Evolutionary conservation across 805 yeast genomes (phyloP).

Genomic region (Sugiyamaella smithiae): DNA sequence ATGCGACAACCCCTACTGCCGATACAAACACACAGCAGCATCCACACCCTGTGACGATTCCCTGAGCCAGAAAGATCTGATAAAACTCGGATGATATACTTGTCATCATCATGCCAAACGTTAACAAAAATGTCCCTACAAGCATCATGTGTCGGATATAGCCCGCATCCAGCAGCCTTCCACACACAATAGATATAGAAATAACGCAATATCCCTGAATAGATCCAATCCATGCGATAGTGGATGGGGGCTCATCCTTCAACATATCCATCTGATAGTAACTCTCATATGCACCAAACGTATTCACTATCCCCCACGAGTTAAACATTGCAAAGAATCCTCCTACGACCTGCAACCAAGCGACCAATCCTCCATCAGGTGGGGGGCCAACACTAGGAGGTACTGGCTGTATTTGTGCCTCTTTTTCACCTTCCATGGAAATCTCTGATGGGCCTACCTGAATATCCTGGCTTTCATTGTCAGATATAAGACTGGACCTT

Average conservation of each 20-base stretch:
- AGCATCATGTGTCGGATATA: slow-evolving; percentile 22
- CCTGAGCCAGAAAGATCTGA: slow-evolving; percentile 53
- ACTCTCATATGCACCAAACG: slow-evolving; percentile 31
- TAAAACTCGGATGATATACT: slow-evolving; percentile 39
- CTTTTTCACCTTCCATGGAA: too few relatives aligned
- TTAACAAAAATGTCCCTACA: slow-evolving; percentile 28
- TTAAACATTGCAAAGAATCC: slow-evolving; percentile 23
- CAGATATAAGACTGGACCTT: too few relatives aligned
- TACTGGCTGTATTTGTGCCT: neutral
- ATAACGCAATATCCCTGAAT: slow-evolving; percentile 32
- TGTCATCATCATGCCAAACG: slow-evolving; percentile 34
- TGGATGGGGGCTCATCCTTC: slow-evolving; percentile 29
- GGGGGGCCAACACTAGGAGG: slow-evolving; percentile 13
- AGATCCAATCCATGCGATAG: slow-evolving; percentile 37
- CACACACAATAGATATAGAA: slow-evolving; percentile 28
- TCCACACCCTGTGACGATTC: slow-evolving; percentile 48
- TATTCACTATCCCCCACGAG: slow-evolving; percentile 27
- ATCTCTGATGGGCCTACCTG: neutral
- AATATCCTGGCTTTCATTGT: neutral
- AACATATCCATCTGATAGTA: slow-evolving; percentile 29
- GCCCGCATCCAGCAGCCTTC: slow-evolving; percentile 33
- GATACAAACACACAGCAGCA: slow-evolving; percentile 43
- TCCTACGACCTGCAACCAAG: slow-evolving; percentile 25
- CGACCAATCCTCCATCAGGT: slow-evolving; percentile 23
- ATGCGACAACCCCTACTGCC: slow-evolving; percentile 43